Conservation (phyloP, 2,329 filamentous ascomycete genomes). For the Talaromyces verruculosus region DNA sequence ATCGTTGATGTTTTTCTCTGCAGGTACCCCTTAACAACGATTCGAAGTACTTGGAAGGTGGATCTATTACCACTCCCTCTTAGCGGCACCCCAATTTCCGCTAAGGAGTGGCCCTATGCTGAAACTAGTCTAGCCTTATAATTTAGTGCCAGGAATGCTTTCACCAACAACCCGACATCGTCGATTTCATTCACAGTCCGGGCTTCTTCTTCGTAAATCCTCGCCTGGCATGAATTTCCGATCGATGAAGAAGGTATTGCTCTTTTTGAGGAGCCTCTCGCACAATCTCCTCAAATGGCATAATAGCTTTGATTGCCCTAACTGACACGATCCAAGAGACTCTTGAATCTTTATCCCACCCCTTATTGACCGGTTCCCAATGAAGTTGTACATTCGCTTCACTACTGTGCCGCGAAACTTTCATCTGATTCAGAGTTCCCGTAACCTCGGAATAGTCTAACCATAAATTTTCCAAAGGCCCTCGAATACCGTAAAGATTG, state of each 20-base stretch:
- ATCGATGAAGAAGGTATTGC: not conserved
- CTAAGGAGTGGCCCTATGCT: not conserved
- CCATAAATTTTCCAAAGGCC: not conserved
- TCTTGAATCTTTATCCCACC: not conserved
- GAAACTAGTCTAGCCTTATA: not conserved
- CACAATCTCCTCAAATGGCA: not conserved
- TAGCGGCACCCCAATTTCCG: not conserved
- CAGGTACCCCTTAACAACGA: no score
- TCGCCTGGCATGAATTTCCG: not conserved
- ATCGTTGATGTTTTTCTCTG: no score
- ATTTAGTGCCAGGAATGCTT: not conserved
- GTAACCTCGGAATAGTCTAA: not conserved
- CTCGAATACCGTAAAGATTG: not conserved
- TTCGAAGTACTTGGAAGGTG: no score
- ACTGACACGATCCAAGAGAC: not conserved
- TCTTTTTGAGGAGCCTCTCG: conserved; percentile 1
- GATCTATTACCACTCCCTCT: not conserved
- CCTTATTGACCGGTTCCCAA: not conserved
- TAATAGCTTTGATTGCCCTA: not conserved
- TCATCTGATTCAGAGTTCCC: not conserved
- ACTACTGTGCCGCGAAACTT: not conserved
- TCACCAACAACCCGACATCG: no score
- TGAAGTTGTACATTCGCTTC: not conserved
- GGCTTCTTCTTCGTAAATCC: not conserved
- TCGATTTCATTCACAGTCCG: not conserved